Conservation (phyloP, 495 filamentous ascomycete genomes). For the Hyaloscypha hepaticicola region DNA sequence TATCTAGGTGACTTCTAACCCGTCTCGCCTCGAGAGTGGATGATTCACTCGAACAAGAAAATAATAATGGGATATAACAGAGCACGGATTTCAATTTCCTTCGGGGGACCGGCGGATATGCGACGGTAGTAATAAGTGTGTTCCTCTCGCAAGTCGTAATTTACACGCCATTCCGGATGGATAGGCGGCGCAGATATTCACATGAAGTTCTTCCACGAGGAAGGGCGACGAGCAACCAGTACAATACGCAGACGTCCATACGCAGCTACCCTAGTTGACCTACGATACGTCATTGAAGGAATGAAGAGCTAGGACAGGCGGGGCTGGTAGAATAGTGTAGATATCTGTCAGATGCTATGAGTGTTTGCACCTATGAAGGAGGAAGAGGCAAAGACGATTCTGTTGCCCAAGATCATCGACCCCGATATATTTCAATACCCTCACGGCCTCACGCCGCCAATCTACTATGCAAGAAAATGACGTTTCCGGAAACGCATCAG, state of each 20-base stretch:
- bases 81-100: too few relatives aligned
- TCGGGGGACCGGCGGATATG: too few relatives aligned
- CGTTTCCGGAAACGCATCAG: conserved; percentile 82
- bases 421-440: conserved; percentile 72
- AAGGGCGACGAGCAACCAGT: conserved; percentile 71
- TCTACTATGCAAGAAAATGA: conserved; percentile 82
- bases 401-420: conserved; percentile 65
- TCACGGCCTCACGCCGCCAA: conserved; percentile 88
- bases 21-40: conserved; percentile 2
- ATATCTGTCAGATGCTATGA: conserved; percentile 92
- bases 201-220: conserved; percentile 74
- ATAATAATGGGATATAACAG: too few relatives aligned
- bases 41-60: neutral
- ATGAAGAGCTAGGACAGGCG: conserved; percentile 96
- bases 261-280: conserved; percentile 78
- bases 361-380: conserved; percentile 75
- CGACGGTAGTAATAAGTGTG: too few relatives aligned
- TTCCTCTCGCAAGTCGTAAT: too few relatives aligned
- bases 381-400: conserved; percentile 64
- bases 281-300: conserved; percentile 88
- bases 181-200: conserved; percentile 46
- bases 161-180: too few relatives aligned
- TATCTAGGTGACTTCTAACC: neutral
- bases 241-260: conserved; percentile 68
- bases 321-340: conserved; percentile 87